A percentile compares a stretch with the other conserved stretches of the same genome.
These are phyloP conservation scores for Macrotyloma uniflorum DNA, from an alignment of 306 rosid species.

Conservation along the genomic window DNA sequence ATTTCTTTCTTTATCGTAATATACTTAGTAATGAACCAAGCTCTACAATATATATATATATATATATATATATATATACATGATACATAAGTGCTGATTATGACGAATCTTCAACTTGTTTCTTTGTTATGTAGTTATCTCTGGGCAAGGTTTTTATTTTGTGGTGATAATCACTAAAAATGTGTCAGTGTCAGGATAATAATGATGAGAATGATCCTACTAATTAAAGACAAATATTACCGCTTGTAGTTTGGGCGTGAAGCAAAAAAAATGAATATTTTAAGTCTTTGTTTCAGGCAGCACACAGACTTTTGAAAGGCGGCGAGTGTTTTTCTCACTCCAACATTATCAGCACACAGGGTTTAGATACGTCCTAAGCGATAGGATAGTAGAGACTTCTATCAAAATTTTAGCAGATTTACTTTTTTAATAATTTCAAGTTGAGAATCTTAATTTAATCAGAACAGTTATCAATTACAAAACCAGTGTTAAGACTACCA, in stretches of 20 bases:
- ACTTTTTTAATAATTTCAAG: not conserved
- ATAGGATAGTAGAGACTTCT: not conserved
- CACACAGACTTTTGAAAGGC: conserved; percentile 23
- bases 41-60: not conserved
- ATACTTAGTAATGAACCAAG: not conserved
- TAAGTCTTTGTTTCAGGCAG: not conserved
- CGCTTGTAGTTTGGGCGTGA: not conserved
- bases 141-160: not conserved
- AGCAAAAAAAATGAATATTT: not conserved
- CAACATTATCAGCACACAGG: not conserved
- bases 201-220: not conserved
- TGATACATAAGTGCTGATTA: not conserved
- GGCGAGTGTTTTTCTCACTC: not conserved
- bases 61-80: no score
- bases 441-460: not conserved
- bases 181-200: not conserved
- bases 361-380: not conserved
- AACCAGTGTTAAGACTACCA: not conserved
- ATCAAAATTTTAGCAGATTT: not conserved
- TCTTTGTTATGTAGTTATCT: conserved; percentile 36
- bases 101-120: not conserved
- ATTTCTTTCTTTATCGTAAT: not conserved
- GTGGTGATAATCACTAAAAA: not conserved
- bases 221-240: not conserved
- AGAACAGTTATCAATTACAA: not conserved